phyloP scores from a whole-genome alignment of 169 alveolate species.

The Eimeria sp. region DNA sequence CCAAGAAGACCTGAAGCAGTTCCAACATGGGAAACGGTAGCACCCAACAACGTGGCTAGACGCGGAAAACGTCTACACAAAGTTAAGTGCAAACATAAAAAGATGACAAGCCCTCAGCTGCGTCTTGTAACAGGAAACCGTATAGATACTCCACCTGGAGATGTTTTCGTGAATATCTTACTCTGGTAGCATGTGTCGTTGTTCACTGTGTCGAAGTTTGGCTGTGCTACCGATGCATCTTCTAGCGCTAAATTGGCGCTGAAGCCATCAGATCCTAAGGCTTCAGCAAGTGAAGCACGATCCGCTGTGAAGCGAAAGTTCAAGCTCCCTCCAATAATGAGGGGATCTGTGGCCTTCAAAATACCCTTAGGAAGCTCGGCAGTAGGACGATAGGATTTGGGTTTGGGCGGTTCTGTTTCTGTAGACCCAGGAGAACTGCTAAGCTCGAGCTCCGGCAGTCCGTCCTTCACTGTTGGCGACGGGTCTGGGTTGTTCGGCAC shows the following conservation, averaged over 20 bases:
- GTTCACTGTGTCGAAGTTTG: constrained; percentile 78
- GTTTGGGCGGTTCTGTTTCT: not conserved
- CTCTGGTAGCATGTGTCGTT: constrained; percentile 80
- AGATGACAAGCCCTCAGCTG: not conserved
- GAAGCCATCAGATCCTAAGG: constrained; percentile 76
- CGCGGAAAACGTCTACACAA: not conserved
- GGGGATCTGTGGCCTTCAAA: constrained; percentile 84
- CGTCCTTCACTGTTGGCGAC: not conserved
- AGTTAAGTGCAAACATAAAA: not conserved
- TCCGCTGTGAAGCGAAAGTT: constrained; percentile 85
- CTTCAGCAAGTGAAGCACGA: constrained; percentile 55
- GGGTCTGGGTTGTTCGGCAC: not conserved
- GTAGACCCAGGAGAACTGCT: not conserved
- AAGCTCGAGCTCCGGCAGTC: constrained; percentile 40
- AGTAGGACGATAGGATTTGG: not conserved
- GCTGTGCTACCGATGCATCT: constrained; percentile 75
- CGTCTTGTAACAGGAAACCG: not conserved
- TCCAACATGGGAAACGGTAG: not conserved
- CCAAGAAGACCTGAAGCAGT: not conserved
- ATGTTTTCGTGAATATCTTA: not conserved
- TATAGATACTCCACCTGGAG: no score
- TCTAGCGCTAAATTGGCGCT: constrained; percentile 66
- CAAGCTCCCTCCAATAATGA: constrained; percentile 88
- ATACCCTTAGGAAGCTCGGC: constrained; percentile 80
- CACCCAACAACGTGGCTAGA: not conserved